Evolutionary conservation across 1,139 yeast species (phyloP).

Genomic region (Kodamaea sp.): DNA sequence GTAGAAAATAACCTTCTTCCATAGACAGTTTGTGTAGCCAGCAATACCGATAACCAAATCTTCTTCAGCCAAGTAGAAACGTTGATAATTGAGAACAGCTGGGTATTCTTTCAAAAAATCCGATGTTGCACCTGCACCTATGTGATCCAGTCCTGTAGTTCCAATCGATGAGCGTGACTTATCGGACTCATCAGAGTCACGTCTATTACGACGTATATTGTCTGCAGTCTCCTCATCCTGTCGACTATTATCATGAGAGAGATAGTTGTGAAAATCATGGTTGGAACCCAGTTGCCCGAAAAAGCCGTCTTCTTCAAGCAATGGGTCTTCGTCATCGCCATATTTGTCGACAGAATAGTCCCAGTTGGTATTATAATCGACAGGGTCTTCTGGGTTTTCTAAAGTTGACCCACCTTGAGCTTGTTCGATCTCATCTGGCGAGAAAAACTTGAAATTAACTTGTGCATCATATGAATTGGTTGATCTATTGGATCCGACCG

Average conservation of each 20-base stretch:
- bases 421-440: slow-evolving; percentile 73
- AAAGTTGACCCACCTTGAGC: slow-evolving; percentile 88
- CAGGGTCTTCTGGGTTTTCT: slow-evolving; percentile 52
- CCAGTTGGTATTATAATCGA: slow-evolving; percentile 72
- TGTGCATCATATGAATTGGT: slow-evolving; percentile 31
- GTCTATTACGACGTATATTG: slow-evolving; percentile 22
- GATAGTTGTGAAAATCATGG: background rate
- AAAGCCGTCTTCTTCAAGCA: slow-evolving; percentile 13
- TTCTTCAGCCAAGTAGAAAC: slow-evolving; percentile 92
- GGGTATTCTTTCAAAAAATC: slow-evolving; percentile 42
- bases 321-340: slow-evolving; percentile 31
- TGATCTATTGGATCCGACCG: slow-evolving; percentile 30
- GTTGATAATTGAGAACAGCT: slow-evolving; percentile 53
- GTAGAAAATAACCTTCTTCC: slow-evolving; percentile 49
- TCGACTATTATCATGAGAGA: background rate
- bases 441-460: slow-evolving; percentile 69
- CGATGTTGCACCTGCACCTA: slow-evolving; percentile 24
- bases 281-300: slow-evolving; percentile 4
- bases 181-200: slow-evolving; percentile 27
- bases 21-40: slow-evolving; percentile 62
- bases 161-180: slow-evolving; percentile 13
- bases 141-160: slow-evolving; percentile 1
- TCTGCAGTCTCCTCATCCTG: background rate
- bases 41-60: slow-evolving; percentile 93
- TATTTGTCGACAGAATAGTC: slow-evolving; percentile 49